Evolutionary conservation across 1,284 basidiomycete genomes (phyloP), one percentile per base, ranked within the genome.

Genomic region (Cryptococcus maquisensis): DNA sequence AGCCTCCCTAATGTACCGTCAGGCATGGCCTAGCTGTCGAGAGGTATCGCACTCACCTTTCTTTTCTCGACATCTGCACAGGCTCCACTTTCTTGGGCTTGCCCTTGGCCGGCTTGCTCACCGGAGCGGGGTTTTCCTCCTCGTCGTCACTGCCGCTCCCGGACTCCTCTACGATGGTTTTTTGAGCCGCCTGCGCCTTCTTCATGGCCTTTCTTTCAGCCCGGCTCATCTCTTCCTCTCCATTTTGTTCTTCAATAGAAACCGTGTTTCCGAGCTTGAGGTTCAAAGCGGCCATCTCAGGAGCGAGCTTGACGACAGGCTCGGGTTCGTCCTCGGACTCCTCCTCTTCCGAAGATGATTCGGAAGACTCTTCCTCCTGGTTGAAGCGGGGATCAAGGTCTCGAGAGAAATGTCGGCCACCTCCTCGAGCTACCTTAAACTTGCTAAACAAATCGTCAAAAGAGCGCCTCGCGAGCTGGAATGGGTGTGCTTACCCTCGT

Each of bases 391-490:
- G 64, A 52, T 72, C 66, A 43, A 75, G 62, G 60, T 75, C 74
- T 24, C 69, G 86, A 81, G 86, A 88, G 73, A 90, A 90, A 65
- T 78, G 82, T 62, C 90, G 83, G 52, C 90, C 90, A 44, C 90
- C 90, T 57, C 90, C 90, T 50, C 90, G 87, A 68, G 86, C 86
- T 57, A 84, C 80, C 81, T 92, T 91, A 79, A 84, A 90, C 77
- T 88, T 90, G 49, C 75, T 75, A 51, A 16, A 16, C 3, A 26
- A 1, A 36, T 13, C 13, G 48, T 20, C 16, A 23, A 23, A 41
- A 32, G 36, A 46, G 15, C 5, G 16, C 21, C 20, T 9, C 21
- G 47, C 24, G 54, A 39, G 5, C 7, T 18, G 36, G 21, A 24
- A 28, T 37, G 26, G 24, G 8, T 4, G 13, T 5, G 63, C 71